Evolutionary conservation across 192 early-diverging fungal genomes (phyloP).

Genomic region (Coemansia sp.): DNA sequence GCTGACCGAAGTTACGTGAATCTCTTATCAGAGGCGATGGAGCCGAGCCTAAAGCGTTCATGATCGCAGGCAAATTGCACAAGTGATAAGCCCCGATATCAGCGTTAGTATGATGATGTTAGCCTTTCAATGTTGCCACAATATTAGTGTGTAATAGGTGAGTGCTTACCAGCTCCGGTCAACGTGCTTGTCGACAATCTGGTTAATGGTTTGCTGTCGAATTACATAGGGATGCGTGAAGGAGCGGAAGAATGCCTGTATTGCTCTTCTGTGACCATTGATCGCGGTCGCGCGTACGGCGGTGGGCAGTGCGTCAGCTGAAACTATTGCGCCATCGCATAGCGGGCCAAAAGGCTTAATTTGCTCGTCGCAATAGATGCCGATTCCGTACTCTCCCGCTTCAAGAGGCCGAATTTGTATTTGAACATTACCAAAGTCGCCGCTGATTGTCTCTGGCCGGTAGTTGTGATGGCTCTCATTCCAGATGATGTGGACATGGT

Average conservation of each 20-base stretch:
- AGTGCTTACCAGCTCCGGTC: constrained; percentile 32
- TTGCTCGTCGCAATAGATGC: constrained; percentile 65
- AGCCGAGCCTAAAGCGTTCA: neutral
- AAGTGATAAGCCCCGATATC: neutral
- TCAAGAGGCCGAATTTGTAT: constrained; percentile 86
- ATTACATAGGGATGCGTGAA: constrained; percentile 42
- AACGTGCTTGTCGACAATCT: constrained; percentile 38
- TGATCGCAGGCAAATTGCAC: neutral
- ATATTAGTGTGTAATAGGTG: neutral
- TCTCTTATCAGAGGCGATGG: constrained; percentile 2
- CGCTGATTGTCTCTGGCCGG: constrained; percentile 86
- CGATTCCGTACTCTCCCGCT: constrained; percentile 64
- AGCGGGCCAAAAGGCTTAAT: constrained; percentile 89
- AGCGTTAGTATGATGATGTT: neutral
- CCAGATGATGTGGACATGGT: constrained; percentile 98
- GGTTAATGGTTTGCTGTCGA: constrained; percentile 47
- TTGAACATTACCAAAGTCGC: constrained; percentile 97
- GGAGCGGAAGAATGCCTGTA: constrained; percentile 37
- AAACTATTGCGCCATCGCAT: constrained; percentile 78
- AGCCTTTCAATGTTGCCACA: neutral
- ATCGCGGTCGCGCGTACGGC: constrained; percentile 85
- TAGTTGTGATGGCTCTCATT: constrained; percentile 93
- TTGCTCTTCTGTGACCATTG: constrained; percentile 60
- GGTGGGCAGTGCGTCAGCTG: constrained; percentile 70
- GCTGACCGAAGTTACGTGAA: neutral